Evolutionary conservation across 805 yeast genomes (phyloP).

Genomic region (Kodamaea neixiangensis): DNA sequence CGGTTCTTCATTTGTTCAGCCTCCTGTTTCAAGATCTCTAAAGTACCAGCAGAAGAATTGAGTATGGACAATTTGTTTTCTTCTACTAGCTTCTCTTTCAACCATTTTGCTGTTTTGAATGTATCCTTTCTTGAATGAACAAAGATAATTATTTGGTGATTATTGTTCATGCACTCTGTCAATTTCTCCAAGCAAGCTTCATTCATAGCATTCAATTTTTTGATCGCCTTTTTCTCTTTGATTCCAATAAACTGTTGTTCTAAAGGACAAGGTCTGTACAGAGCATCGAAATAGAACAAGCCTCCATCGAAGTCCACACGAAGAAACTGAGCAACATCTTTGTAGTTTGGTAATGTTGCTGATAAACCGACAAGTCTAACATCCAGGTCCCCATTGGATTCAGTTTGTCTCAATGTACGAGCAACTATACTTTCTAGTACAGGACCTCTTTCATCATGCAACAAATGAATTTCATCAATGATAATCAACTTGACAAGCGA

Average conservation of each 20-base stretch:
- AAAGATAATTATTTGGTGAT: constrained; percentile 82
- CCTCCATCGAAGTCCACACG: constrained; percentile 60
- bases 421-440: constrained; percentile 87
- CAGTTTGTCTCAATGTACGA: constrained; percentile 51
- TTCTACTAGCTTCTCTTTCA: constrained; percentile 60
- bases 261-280: constrained; percentile 89
- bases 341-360: constrained; percentile 88
- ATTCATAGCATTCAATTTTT: constrained; percentile 79
- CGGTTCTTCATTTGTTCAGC: constrained; percentile 54
- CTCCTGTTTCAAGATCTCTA: constrained; percentile 65
- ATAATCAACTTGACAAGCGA: constrained; percentile 68
- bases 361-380: constrained; percentile 84
- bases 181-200: constrained; percentile 83
- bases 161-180: constrained; percentile 56
- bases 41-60: constrained; percentile 41
- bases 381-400: constrained; percentile 38
- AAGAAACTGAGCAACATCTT: constrained; percentile 82
- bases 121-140: constrained; percentile 96
- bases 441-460: constrained; percentile 95
- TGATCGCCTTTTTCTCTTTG: constrained; percentile 78
- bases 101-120: constrained; percentile 73
- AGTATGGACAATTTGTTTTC: constrained; percentile 39
- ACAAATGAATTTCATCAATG: constrained; percentile 88
- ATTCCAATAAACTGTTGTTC: constrained; percentile 88
- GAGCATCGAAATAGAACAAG: constrained; percentile 77